Evolutionary conservation across 352 stramenopile species (phyloP).

Genomic region (Globisporangium camurandrum): DNA sequence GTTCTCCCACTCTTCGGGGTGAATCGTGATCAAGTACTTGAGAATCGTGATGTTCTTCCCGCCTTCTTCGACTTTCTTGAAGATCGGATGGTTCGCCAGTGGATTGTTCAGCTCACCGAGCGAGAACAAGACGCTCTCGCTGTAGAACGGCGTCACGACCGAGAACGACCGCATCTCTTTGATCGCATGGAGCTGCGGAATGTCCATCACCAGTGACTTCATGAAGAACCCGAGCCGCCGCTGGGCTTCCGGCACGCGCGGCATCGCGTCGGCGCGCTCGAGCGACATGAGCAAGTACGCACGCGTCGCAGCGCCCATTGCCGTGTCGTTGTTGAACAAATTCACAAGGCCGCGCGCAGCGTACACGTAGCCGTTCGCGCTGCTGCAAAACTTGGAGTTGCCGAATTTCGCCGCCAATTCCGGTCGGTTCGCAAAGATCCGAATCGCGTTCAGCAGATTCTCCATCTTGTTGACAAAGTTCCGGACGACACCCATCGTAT

Average conservation of each 20-base stretch:
- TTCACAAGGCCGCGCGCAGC: conserved; percentile 63
- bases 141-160: conserved; percentile 80
- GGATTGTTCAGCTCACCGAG: conserved; percentile 74
- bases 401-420: conserved; percentile 59
- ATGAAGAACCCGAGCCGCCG: conserved; percentile 82
- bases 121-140: conserved; percentile 75
- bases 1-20: conserved; percentile 82
- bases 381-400: conserved; percentile 72
- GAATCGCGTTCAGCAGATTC: conserved; percentile 51
- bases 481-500: conserved; percentile 77
- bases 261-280: conserved; percentile 62
- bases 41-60: conserved; percentile 82
- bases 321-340: conserved; percentile 60
- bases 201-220: conserved; percentile 84
- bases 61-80: conserved; percentile 76
- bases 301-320: conserved; percentile 64
- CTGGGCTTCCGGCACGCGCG: conserved; percentile 47
- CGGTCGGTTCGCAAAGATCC: conserved; percentile 61
- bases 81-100: conserved; percentile 80
- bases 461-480: conserved; percentile 89
- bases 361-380: conserved; percentile 57
- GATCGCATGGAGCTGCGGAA: conserved; percentile 68
- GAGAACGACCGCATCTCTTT: conserved; percentile 84
- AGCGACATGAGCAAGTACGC: conserved; percentile 59
- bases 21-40: conserved; percentile 81